A percentile compares a stretch with the other conserved stretches of the same genome.
phyloP scores from a whole-genome alignment of 164 flowering plant species.

The Tinospora cordifolia region DNA sequence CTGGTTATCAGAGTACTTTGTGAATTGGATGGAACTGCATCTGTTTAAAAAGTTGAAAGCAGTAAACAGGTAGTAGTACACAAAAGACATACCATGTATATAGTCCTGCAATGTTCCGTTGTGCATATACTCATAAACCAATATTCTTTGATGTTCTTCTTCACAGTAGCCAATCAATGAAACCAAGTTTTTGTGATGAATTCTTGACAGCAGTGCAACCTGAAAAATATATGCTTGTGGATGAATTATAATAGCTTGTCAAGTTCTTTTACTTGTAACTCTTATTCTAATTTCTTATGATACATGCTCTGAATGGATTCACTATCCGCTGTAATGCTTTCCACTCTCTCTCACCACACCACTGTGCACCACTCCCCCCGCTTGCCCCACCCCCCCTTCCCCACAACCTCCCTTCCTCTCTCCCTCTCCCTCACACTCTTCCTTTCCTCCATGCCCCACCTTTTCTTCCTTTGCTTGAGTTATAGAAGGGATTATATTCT shows the following conservation, averaged over 20 bases:
- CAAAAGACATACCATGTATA: conserved; percentile 49
- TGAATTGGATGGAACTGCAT: conserved; percentile 4
- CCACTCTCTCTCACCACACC: too few relatives aligned
- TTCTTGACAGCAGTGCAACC: conserved; percentile 90
- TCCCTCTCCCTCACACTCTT: background rate
- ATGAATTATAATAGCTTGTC: conserved; percentile 2
- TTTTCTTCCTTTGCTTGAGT: background rate
- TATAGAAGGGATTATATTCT: background rate
- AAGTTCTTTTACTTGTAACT: background rate
- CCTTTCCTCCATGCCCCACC: background rate
- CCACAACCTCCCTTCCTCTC: too few relatives aligned
- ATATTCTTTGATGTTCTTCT: conserved; percentile 59
- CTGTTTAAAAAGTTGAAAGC: background rate
- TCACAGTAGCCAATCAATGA: conserved; percentile 86
- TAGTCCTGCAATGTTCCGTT: conserved; percentile 84
- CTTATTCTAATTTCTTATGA: background rate
- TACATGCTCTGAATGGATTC: background rate
- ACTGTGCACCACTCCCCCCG: too few relatives aligned
- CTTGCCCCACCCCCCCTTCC: too few relatives aligned
- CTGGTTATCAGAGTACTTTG: conserved; percentile 35
- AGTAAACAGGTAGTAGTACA: background rate
- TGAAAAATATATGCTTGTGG: conserved; percentile 26
- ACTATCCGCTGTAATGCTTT: background rate
- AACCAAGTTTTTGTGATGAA: conserved; percentile 94
- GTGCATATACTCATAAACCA: conserved; percentile 97